Conservation (phyloP, 768 basidiomycete genomes). For the Lanmaoa pseudosensibilis region DNA sequence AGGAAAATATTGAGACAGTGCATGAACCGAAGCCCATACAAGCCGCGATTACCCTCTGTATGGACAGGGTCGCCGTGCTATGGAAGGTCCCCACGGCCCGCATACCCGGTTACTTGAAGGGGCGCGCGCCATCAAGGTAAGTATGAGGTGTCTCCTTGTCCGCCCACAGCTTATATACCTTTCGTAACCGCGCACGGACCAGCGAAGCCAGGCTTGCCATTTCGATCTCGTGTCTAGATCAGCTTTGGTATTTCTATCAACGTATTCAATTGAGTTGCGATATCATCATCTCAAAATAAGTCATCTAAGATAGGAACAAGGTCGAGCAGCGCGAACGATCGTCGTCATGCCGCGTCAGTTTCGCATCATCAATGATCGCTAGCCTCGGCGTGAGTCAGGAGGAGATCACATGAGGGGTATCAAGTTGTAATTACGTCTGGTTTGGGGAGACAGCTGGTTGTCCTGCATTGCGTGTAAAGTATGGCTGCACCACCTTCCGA, state of each 20-base stretch:
- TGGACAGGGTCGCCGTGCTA: constrained; percentile 57
- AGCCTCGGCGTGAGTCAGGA: too few species aligned
- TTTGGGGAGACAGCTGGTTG: background rate
- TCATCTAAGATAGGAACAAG: too few species aligned
- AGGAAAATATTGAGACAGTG: constrained; percentile 80
- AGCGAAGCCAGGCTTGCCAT: background rate
- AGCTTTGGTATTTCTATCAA: too few species aligned
- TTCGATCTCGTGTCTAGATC: too few species aligned
- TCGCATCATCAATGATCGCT: too few species aligned
- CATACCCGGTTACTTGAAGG: constrained; percentile 55
- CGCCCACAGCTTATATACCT: constrained; percentile 32
- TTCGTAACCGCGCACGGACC: constrained; percentile 24
- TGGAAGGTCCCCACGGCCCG: constrained; percentile 54
- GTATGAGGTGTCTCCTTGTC: constrained; percentile 40
- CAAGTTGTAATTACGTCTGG: too few species aligned
- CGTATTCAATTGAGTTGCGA: too few species aligned
- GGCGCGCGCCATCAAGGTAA: constrained; percentile 63
- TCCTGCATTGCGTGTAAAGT: background rate
- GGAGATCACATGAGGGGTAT: too few species aligned
- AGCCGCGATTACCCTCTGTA: constrained; percentile 43
- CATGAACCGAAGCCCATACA: constrained; percentile 67
- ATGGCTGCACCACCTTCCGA: background rate
- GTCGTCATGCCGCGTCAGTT: too few species aligned
- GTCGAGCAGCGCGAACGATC: too few species aligned
- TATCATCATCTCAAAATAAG: too few species aligned